Base-by-base conservation (phyloP, 2,329 filamentous ascomycete species). In the Aspergillus phoenicis region DNA sequence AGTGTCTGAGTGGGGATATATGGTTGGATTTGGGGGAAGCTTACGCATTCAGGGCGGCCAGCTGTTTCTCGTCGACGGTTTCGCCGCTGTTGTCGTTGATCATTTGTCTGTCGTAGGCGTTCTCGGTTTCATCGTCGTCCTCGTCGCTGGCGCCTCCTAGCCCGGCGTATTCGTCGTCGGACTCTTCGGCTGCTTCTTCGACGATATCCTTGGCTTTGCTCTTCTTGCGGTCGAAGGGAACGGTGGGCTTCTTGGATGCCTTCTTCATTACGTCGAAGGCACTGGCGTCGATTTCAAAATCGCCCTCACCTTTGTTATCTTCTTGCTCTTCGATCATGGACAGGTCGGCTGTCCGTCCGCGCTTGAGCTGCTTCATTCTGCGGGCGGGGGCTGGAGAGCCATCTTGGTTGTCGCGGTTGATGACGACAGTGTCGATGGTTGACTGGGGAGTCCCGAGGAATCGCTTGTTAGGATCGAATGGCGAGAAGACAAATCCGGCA, bases 121-220 rank as follows among this genome's bases (percentile, higher is more conserved):
- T 86, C 61, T 93, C 90, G 58, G 89, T 89, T 36, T 36, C 33
- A 45, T 85, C 89, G 48, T 87, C 89, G 65, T 94, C 91, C 67
- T 98, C 94, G 62, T 94, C 93, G 75, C 93, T 94, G 10, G 83
- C 89, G 64, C 95, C 95, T 67, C 95, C 95, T 8, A 99, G 83
- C 4, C 95, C 95, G 41, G 93, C 94, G 74, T 98, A 99, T 76
- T 99, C 95, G 73, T 99, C 95, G 73, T 99, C 96, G 0, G 95
- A 99, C 78, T 99, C 95, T 70, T 97, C 91, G 62, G 95, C 94
- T 73, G 96, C 93, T 67, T 97, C 95, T 66, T 98, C 87, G 39
- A 99, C 84, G 84, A 97, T 91, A 24, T 89, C 88, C 70, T 88
- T 93, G 0, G 93, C 94, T 72, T 91, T 89, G 78, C 91, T 96